Evolutionary conservation across 768 basidiomycete genomes (phyloP).

Genomic region (Lyophyllum shimeji): DNA sequence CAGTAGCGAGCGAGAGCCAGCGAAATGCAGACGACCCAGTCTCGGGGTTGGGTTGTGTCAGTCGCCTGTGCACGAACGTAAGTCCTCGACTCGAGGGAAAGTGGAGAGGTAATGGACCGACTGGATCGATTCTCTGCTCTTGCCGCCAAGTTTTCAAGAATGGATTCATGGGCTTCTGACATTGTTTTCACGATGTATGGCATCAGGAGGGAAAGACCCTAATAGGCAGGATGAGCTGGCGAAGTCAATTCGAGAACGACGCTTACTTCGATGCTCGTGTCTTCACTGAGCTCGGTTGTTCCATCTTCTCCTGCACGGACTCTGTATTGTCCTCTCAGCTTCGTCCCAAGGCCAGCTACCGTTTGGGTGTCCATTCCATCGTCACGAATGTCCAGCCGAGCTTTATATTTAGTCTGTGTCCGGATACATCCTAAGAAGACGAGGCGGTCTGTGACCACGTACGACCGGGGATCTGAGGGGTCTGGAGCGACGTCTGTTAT

Average conservation of each 20-base stretch:
- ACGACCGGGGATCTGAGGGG: conserved; percentile 23
- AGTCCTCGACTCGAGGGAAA: neutral
- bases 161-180: conserved; percentile 24
- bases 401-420: conserved; percentile 26
- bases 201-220: conserved; percentile 34
- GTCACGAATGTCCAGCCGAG: conserved; percentile 16
- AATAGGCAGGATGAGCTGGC: neutral
- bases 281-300: conserved; percentile 25
- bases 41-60: neutral
- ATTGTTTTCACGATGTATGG: conserved; percentile 33
- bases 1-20: neutral
- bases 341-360: conserved; percentile 26
- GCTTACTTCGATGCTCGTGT: conserved; percentile 28
- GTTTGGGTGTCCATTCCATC: conserved; percentile 26
- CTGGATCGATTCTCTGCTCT: conserved; percentile 20
- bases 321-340: conserved; percentile 16
- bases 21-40: neutral
- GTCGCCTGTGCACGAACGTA: neutral
- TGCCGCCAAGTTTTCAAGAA: conserved; percentile 25
- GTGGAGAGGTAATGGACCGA: conserved; percentile 7
- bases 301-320: conserved; percentile 13
- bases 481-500: conserved; percentile 24
- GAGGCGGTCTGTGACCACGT: conserved; percentile 30
- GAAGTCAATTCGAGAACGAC: neutral
- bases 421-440: conserved; percentile 23